These are phyloP conservation scores for Fagus crenata DNA, from an alignment of 306 rosid genomes.

Conservation along the genomic window DNA sequence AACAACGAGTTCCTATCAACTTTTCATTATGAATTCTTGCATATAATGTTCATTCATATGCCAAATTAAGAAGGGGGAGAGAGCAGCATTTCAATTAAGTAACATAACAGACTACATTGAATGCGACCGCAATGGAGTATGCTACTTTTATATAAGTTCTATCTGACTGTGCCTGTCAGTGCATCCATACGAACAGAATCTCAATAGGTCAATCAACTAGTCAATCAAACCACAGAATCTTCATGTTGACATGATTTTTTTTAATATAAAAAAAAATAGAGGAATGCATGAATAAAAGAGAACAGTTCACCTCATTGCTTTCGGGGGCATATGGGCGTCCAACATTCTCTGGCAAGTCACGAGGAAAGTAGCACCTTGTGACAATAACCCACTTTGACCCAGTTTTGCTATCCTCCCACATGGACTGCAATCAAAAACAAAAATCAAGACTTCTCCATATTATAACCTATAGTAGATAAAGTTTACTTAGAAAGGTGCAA, in stretches of 20 bases:
- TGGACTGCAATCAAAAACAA: slow-evolving; percentile 58
- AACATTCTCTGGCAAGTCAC: slow-evolving; percentile 77
- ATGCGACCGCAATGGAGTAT: background rate
- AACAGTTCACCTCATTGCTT: slow-evolving; percentile 70
- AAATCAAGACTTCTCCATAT: slow-evolving; percentile 12
- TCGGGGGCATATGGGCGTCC: slow-evolving; percentile 67
- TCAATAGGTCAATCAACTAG: slow-evolving; percentile 4
- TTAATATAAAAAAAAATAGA: slow-evolving; percentile 1
- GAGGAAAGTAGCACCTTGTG: slow-evolving; percentile 74
- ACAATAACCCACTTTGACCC: slow-evolving; percentile 70
- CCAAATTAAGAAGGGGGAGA: slow-evolving; percentile 20
- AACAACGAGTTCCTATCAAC: slow-evolving; percentile 21
- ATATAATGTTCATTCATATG: slow-evolving; percentile 3
- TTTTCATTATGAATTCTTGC: slow-evolving; percentile 8
- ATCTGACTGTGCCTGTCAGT: background rate
- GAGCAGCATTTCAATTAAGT: background rate
- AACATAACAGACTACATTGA: background rate
- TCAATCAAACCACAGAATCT: slow-evolving; percentile 18
- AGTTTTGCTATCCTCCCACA: slow-evolving; percentile 83
- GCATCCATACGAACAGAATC: background rate
- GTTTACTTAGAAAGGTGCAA: slow-evolving; percentile 21
- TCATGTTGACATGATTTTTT: background rate
- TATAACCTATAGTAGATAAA: slow-evolving; percentile 19
- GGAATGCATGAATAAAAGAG: background rate
- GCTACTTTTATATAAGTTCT: background rate